Conservation (phyloP, 108 stramenopile genomes). For the Nitzschia sp. region DNA sequence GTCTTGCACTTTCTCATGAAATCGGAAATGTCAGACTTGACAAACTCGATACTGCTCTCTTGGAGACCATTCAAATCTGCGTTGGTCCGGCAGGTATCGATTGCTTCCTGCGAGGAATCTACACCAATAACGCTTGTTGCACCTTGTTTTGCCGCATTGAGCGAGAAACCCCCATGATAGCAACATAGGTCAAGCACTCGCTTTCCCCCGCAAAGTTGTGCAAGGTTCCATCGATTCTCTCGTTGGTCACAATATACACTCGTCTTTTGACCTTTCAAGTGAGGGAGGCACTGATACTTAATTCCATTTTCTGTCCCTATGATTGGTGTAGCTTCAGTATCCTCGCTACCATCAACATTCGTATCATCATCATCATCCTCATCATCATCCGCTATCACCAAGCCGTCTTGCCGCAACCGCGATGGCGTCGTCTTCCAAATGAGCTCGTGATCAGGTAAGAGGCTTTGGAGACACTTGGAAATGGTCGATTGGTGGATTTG, state of each 20-base stretch:
- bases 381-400: constrained; percentile 27
- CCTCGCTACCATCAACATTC: constrained; percentile 10
- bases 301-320: constrained; percentile 76
- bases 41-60: constrained; percentile 51
- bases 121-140: constrained; percentile 68
- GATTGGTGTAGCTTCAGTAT: constrained; percentile 24
- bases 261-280: constrained; percentile 89
- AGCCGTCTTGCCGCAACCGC: constrained; percentile 78
- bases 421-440: constrained; percentile 76
- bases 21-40: constrained; percentile 76
- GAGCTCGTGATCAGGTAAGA: constrained; percentile 49
- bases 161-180: constrained; percentile 87
- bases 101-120: constrained; percentile 85
- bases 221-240: constrained; percentile 80
- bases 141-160: constrained; percentile 78
- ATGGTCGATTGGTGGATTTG: constrained; percentile 80
- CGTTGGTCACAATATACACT: constrained; percentile 98
- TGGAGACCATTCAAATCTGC: constrained; percentile 73
- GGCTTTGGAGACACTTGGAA: constrained; percentile 38
- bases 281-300: constrained; percentile 75
- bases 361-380: constrained; percentile 22
- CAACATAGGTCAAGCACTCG: constrained; percentile 87
- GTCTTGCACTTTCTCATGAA: constrained; percentile 62
- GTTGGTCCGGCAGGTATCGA: constrained; percentile 73
- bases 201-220: constrained; percentile 60